Evolutionary conservation across 1,284 basidiomycete species (phyloP).

Genomic region (Schizopora paradoxa): DNA sequence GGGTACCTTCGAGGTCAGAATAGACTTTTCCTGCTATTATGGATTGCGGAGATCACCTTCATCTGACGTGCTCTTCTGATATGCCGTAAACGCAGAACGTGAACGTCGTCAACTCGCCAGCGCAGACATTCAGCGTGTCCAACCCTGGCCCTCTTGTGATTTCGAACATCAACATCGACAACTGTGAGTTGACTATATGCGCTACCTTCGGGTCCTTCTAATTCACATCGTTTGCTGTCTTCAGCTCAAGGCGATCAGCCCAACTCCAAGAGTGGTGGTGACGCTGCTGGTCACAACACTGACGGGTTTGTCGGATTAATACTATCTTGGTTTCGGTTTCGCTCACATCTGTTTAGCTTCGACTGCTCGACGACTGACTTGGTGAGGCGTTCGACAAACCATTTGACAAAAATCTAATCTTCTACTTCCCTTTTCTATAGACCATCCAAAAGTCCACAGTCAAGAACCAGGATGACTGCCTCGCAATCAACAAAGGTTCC

Average conservation of each 20-base stretch:
- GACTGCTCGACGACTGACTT: constrained; percentile 41
- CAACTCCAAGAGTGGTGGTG: constrained; percentile 40
- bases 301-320: constrained; percentile 27
- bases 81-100: too few relatives aligned
- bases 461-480: constrained; percentile 49
- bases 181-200: constrained; percentile 26
- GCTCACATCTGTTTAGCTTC: constrained; percentile 41
- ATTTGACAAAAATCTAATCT: constrained; percentile 34
- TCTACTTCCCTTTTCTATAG: constrained; percentile 6
- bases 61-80: not conserved
- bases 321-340: not conserved
- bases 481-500: constrained; percentile 53
- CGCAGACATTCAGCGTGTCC: constrained; percentile 30
- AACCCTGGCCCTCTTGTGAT: constrained; percentile 29
- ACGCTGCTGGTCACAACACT: constrained; percentile 31
- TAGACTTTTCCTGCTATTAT: not conserved
- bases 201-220: constrained; percentile 28
- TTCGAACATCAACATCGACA: constrained; percentile 32
- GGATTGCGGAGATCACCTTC: not conserved
- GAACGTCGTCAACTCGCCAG: constrained; percentile 36
- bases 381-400: constrained; percentile 18
- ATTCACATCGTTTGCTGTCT: not conserved
- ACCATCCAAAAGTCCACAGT: constrained; percentile 21
- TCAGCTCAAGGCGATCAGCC: constrained; percentile 34
- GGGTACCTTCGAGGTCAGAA: constrained; percentile 39